Evolutionary conservation across 495 filamentous ascomycete species (phyloP).

Genomic region (Xylona heveae): DNA sequence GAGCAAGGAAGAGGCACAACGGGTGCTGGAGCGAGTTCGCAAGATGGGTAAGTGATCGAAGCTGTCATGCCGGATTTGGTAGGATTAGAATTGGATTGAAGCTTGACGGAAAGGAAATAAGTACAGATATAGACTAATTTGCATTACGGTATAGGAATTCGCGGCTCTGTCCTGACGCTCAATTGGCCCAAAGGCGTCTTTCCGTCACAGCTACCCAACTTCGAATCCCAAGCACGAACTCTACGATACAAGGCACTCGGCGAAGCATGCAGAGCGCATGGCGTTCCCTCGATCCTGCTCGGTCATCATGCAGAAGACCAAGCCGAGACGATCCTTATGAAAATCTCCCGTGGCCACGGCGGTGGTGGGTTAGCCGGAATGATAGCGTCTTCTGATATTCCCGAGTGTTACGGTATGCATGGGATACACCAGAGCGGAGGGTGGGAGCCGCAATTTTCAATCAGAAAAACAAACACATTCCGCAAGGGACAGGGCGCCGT

Average conservation of each 20-base stretch:
- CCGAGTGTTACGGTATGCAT: slow-evolving; percentile 60
- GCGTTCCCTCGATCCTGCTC: slow-evolving; percentile 36
- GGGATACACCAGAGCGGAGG: slow-evolving; percentile 47
- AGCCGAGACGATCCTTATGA: slow-evolving; percentile 69
- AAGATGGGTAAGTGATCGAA: slow-evolving; percentile 19
- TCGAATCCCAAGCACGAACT: slow-evolving; percentile 61
- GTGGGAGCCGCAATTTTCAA: slow-evolving; percentile 1
- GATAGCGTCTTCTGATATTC: slow-evolving; percentile 37
- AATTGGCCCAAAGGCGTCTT: slow-evolving; percentile 21
- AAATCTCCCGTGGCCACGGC: slow-evolving; percentile 37
- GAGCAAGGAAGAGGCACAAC: slow-evolving; percentile 43
- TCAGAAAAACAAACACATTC: background rate
- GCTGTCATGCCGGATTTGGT: no score
- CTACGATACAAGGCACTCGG: slow-evolving; percentile 55
- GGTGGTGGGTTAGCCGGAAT: slow-evolving; percentile 54
- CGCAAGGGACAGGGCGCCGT: background rate
- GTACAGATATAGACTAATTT: no score
- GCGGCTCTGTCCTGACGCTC: slow-evolving; percentile 31
- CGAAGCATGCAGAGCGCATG: slow-evolving; percentile 24
- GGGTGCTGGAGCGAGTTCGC: slow-evolving; percentile 31
- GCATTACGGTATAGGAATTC: slow-evolving; percentile 8
- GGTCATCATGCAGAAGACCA: slow-evolving; percentile 78
- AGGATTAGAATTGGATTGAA: no score
- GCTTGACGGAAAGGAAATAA: no score
- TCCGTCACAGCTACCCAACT: slow-evolving; percentile 28